A percentile compares a stretch with the other conserved stretches of the same genome.
phyloP scores from a whole-genome alignment of 2,329 filamentous ascomycete genomes.

The Colletotrichum phormii region DNA sequence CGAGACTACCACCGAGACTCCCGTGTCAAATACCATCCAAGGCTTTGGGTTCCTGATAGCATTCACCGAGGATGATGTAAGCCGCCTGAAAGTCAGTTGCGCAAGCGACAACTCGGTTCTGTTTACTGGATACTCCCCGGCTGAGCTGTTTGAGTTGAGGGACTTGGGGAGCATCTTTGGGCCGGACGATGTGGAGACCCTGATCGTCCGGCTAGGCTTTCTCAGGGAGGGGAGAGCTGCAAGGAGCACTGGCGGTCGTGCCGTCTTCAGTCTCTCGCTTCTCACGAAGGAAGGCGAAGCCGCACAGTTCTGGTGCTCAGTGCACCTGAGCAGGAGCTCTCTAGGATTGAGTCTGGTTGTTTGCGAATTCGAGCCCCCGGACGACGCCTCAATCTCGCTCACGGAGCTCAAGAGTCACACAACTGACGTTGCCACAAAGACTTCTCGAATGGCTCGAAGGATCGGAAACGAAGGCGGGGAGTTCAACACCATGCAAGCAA shows the following conservation, averaged over 20 bases:
- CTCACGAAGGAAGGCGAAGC: not conserved
- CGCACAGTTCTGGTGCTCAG: not conserved
- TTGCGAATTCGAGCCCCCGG: not conserved
- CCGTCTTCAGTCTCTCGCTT: not conserved
- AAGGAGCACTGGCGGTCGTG: not conserved
- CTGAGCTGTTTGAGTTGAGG: not conserved
- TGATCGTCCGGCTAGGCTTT: not conserved
- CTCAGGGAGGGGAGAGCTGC: not conserved
- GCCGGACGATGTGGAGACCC: not conserved
- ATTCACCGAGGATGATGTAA: not conserved
- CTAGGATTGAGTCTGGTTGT: not conserved
- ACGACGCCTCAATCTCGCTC: not conserved
- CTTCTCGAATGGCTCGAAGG: not conserved
- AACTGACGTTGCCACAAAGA: not conserved
- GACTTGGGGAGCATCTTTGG: not conserved
- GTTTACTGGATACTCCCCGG: not conserved
- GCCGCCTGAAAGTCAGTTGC: not conserved
- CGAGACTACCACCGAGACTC: not conserved
- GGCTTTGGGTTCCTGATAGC: not conserved
- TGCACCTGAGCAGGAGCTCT: not conserved
- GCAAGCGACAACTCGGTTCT: not conserved
- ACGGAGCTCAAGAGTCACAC: not conserved
- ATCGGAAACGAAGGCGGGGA: not conserved
- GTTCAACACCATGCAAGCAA: not conserved
- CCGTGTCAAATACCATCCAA: not conserved